Evolutionary conservation across 257 asterid genomes (phyloP).

Genomic region (Echites panduratus): DNA sequence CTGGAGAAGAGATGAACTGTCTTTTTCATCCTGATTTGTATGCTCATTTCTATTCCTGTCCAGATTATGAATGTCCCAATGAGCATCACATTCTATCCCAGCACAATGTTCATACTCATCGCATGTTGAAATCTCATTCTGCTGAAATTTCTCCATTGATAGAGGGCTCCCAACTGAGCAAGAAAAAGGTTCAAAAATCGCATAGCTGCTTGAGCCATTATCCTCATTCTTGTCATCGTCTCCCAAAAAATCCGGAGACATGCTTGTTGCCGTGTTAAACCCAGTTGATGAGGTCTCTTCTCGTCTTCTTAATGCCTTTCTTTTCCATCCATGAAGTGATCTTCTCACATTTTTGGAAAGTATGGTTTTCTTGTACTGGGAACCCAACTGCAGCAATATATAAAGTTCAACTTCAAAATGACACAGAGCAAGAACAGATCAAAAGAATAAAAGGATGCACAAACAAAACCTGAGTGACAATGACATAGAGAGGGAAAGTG

Average conservation of each 20-base stretch:
- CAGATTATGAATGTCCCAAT: not conserved
- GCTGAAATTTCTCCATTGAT: constrained; percentile 1
- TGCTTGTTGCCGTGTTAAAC: constrained; percentile 19
- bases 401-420: not conserved
- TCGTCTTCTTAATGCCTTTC: constrained; percentile 50
- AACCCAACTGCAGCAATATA: constrained; percentile 70
- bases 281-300: constrained; percentile 18
- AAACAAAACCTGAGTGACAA: constrained; percentile 75
- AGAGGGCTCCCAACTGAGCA: not conserved
- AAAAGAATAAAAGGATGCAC: not conserved
- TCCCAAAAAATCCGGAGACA: constrained; percentile 35
- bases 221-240: constrained; percentile 11
- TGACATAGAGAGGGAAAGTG: constrained; percentile 90
- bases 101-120: not conserved
- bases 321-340: constrained; percentile 78
- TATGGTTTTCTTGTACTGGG: constrained; percentile 75
- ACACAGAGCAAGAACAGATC: not conserved
- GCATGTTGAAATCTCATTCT: constrained; percentile 13
- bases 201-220: constrained; percentile 12
- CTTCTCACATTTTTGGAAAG: constrained; percentile 67
- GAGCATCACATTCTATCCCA: not conserved
- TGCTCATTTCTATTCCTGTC: not conserved
- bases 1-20: not conserved
- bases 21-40: not conserved
- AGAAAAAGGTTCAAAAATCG: not conserved